Conservation (phyloP, 2,329 filamentous ascomycete genomes). For the Paecilomyces sp. region DNA sequence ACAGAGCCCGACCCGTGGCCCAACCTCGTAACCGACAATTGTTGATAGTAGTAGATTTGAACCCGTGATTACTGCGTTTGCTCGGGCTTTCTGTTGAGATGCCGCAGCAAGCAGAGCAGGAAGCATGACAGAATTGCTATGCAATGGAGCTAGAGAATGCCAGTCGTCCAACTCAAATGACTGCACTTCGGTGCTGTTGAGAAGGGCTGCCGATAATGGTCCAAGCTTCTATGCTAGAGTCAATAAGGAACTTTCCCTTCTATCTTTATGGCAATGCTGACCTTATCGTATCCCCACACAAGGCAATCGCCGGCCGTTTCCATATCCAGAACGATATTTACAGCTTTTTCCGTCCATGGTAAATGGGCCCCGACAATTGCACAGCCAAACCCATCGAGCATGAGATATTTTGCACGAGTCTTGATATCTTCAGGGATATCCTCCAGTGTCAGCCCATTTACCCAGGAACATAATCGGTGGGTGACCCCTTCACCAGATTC, state of each 20-base stretch:
- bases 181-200: constrained; percentile 41
- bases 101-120: constrained; percentile 34
- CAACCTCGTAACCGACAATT: constrained; percentile 35
- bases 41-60: constrained; percentile 26
- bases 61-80: constrained; percentile 14
- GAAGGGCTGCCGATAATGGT: constrained; percentile 31
- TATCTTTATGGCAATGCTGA: background rate
- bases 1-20: constrained; percentile 30
- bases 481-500: no score
- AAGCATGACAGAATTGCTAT: constrained; percentile 31
- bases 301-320: constrained; percentile 21
- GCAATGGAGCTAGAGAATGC: constrained; percentile 34
- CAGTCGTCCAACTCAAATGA: constrained; percentile 40
- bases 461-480: background rate
- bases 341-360: constrained; percentile 34
- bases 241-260: background rate
- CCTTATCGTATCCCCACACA: constrained; percentile 8
- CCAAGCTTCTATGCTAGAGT: constrained; percentile 23
- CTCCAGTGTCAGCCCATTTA: background rate
- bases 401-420: constrained; percentile 34
- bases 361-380: constrained; percentile 33
- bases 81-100: background rate
- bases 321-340: constrained; percentile 21
- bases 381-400: constrained; percentile 39
- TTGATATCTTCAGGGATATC: constrained; percentile 26